Conservation (phyloP, 345 rosid genomes). For the Raphanus raphanistrum region DNA sequence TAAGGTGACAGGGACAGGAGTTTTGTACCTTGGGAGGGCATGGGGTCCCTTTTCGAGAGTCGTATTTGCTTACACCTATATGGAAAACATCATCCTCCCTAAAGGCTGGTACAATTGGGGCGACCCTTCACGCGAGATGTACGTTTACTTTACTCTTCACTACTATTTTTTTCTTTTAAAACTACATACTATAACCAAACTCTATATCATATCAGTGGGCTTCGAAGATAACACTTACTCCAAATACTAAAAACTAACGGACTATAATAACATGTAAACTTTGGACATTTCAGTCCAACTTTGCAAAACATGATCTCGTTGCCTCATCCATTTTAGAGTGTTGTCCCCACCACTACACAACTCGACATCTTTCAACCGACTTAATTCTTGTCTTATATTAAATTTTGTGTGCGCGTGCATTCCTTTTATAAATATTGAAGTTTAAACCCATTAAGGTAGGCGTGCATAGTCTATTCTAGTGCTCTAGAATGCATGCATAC, state of each 20-base stretch:
- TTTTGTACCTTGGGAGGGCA: constrained; percentile 85
- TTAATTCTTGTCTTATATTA: constrained; percentile 14
- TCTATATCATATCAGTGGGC: background rate
- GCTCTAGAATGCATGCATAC: background rate
- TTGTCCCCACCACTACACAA: constrained; percentile 34
- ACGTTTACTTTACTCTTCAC: constrained; percentile 23
- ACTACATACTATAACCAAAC: background rate
- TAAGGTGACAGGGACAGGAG: constrained; percentile 96
- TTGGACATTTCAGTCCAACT: constrained; percentile 16
- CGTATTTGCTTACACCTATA: constrained; percentile 89
- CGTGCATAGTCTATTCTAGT: constrained; percentile 31
- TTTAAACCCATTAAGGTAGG: constrained; percentile 11
- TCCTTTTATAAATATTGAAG: constrained; percentile 1
- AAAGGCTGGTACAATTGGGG: constrained; percentile 99
- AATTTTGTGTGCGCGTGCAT: constrained; percentile 9
- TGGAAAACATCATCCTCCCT: constrained; percentile 93
- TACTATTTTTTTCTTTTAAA: background rate
- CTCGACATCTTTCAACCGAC: constrained; percentile 20
- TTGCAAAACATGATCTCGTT: constrained; percentile 20
- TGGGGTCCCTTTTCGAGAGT: constrained; percentile 99
- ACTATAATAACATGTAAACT: background rate
- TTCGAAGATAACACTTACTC: background rate
- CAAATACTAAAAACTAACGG: background rate
- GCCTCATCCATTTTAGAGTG: constrained; percentile 19
- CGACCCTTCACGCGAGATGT: constrained; percentile 89